Evolutionary conservation across 2,329 filamentous ascomycete genomes (phyloP).

Genomic region (Zymoseptoria brevis): DNA sequence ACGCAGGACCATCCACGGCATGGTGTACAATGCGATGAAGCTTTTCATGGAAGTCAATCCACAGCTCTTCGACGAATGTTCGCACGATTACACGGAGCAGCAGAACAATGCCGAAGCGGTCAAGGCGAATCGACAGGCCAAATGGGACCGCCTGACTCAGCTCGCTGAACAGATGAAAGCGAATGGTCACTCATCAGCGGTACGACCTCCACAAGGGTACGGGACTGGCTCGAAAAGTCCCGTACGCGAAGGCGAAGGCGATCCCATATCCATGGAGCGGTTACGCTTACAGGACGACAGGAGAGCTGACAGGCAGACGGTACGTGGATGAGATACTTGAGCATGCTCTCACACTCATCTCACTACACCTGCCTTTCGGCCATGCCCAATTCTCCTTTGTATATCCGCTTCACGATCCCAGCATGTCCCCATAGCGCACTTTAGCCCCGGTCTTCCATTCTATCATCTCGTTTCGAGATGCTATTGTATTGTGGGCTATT

Average conservation of each 20-base stretch:
- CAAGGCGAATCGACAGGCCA: slow-evolving; percentile 70
- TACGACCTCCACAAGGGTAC: slow-evolving; percentile 26
- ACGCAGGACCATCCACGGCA: slow-evolving; percentile 88
- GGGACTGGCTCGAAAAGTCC: slow-evolving; percentile 29
- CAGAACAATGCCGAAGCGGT: slow-evolving; percentile 86
- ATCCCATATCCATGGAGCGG: slow-evolving; percentile 73
- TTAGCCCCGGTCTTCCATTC: neutral
- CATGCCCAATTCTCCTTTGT: slow-evolving; percentile 12
- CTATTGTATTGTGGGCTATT: slow-evolving; percentile 14
- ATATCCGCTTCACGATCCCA: slow-evolving; percentile 1
- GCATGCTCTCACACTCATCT: slow-evolving; percentile 13
- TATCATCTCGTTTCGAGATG: slow-evolving; percentile 8
- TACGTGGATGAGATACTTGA: slow-evolving; percentile 27
- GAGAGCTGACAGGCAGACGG: slow-evolving; percentile 40
- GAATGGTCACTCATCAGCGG: slow-evolving; percentile 22
- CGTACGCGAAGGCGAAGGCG: slow-evolving; percentile 61
- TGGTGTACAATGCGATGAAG: slow-evolving; percentile 99
- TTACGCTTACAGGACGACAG: slow-evolving; percentile 78
- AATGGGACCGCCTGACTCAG: slow-evolving; percentile 81
- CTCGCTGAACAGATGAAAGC: slow-evolving; percentile 53
- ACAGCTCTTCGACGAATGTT: slow-evolving; percentile 96
- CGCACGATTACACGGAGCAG: slow-evolving; percentile 93
- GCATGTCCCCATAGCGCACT: slow-evolving; percentile 11
- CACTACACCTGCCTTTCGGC: slow-evolving; percentile 11
- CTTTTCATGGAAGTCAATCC: slow-evolving; percentile 99